These are phyloP conservation scores for Hordeum vulgare DNA, from an alignment of 176 grass and related monocot species.

Conservation along the genomic window DNA sequence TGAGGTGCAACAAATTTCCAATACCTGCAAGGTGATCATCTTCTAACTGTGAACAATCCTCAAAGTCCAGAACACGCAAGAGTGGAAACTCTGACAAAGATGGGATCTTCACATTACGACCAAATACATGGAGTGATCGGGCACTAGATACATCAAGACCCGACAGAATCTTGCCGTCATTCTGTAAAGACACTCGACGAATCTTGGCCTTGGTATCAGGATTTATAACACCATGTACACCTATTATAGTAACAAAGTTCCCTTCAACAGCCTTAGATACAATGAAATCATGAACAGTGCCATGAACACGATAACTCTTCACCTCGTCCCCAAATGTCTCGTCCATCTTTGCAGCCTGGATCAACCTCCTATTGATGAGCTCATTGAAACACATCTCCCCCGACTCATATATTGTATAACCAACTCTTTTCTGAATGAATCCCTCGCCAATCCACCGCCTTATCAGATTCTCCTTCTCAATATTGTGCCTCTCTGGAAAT, in stretches of 20 bases:
- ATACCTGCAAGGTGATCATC: background rate
- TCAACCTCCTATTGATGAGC: constrained; percentile 19
- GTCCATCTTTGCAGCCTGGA: background rate
- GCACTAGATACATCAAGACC: background rate
- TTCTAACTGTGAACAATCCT: background rate
- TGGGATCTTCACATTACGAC: background rate
- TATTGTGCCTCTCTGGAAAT: constrained; percentile 9
- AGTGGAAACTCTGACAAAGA: background rate
- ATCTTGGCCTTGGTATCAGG: background rate
- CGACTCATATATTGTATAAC: background rate
- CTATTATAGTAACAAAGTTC: constrained; percentile 20
- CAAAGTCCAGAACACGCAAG: constrained; percentile 10
- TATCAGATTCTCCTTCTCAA: constrained; percentile 6
- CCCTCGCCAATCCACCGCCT: background rate
- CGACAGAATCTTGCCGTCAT: background rate
- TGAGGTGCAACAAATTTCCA: background rate
- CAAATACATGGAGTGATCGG: background rate
- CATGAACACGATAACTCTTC: constrained; percentile 13
- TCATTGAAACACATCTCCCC: constrained; percentile 12
- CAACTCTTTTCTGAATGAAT: background rate
- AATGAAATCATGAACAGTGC: constrained; percentile 19
- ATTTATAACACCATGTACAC: background rate
- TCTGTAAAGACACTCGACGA: background rate
- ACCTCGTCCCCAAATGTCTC: background rate
- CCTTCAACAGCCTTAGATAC: constrained; percentile 18